Conservation (phyloP, 2,329 filamentous ascomycete species). For the Aspergillus fumigatus region DNA sequence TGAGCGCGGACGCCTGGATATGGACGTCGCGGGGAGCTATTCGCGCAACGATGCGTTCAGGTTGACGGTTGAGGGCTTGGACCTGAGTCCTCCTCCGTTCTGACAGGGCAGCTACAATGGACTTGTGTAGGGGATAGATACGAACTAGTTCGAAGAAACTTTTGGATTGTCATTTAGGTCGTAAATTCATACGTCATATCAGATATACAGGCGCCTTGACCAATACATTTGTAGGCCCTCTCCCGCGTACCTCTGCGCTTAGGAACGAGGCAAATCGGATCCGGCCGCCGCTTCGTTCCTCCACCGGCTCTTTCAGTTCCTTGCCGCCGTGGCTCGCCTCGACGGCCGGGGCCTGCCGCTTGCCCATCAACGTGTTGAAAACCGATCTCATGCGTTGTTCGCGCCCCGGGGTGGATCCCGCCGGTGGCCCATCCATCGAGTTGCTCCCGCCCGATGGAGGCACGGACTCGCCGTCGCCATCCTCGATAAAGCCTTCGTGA, state of each 20-base stretch:
- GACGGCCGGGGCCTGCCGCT: conserved; percentile 8
- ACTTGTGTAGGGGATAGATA: background rate
- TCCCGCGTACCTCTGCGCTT: conserved; percentile 67
- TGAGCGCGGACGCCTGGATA: conserved; percentile 70
- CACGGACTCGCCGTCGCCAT: conserved; percentile 19
- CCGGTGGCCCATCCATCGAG: conserved; percentile 1
- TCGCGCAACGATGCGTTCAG: conserved; percentile 66
- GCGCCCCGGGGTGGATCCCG: conserved; percentile 5
- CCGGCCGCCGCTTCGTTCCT: conserved; percentile 31
- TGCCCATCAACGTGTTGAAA: conserved; percentile 38
- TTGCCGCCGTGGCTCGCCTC: conserved; percentile 18
- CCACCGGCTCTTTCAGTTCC: conserved; percentile 10
- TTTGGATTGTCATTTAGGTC: background rate
- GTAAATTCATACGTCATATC: conserved; percentile 16
- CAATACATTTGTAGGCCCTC: conserved; percentile 58
- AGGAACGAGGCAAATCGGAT: conserved; percentile 74
- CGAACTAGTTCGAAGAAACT: no score
- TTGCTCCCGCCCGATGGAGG: conserved; percentile 13
- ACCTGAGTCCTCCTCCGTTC: conserved; percentile 55
- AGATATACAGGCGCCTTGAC: conserved; percentile 68
- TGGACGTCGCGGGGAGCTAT: conserved; percentile 83
- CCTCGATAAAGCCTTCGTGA: conserved; percentile 13
- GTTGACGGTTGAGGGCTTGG: conserved; percentile 56
- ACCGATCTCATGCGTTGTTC: conserved; percentile 38
- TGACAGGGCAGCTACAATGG: background rate